Conservation (phyloP, 2,329 filamentous ascomycete species). For the Beauveria brongniartii region DNA sequence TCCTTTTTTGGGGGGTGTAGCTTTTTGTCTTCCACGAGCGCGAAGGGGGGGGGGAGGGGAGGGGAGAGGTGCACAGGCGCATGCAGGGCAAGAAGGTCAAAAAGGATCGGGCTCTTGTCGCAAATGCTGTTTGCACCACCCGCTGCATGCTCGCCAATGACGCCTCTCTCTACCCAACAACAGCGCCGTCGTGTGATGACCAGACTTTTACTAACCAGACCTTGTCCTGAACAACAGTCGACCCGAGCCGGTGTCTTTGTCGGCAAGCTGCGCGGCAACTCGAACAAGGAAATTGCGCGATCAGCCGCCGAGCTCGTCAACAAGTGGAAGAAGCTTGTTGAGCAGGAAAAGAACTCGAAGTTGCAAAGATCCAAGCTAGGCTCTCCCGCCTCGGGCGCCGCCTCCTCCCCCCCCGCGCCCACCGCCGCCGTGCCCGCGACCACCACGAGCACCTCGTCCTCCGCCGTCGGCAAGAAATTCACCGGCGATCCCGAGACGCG, state of each 20-base stretch:
- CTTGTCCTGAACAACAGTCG: slow-evolving; percentile 35
- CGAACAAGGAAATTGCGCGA: slow-evolving; percentile 72
- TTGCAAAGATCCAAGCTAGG: slow-evolving; percentile 32
- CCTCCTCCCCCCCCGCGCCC: slow-evolving; percentile 44
- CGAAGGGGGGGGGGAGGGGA: neutral
- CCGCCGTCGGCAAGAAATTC: slow-evolving; percentile 35
- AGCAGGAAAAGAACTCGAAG: slow-evolving; percentile 48
- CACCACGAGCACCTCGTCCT: neutral
- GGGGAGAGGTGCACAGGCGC: too few relatives aligned
- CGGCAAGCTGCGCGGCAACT: slow-evolving; percentile 68
- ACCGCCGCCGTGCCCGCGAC: neutral
- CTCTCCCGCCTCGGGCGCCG: slow-evolving; percentile 35
- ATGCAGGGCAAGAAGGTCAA: too few relatives aligned
- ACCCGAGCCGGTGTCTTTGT: slow-evolving; percentile 90
- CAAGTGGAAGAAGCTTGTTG: slow-evolving; percentile 79
- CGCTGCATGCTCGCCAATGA: neutral
- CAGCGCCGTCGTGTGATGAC: neutral
- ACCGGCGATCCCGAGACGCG: slow-evolving; percentile 68
- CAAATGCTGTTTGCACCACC: neutral
- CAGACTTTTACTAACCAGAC: neutral
- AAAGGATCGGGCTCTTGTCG: neutral
- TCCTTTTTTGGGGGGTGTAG: neutral
- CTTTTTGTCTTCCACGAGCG: neutral
- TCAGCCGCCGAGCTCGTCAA: slow-evolving; percentile 75
- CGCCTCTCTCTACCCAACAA: neutral